Evolutionary conservation across 768 basidiomycete species (phyloP), one percentile per base, ranked within the genome.

Genomic region (Pisolithus tinctorius): DNA sequence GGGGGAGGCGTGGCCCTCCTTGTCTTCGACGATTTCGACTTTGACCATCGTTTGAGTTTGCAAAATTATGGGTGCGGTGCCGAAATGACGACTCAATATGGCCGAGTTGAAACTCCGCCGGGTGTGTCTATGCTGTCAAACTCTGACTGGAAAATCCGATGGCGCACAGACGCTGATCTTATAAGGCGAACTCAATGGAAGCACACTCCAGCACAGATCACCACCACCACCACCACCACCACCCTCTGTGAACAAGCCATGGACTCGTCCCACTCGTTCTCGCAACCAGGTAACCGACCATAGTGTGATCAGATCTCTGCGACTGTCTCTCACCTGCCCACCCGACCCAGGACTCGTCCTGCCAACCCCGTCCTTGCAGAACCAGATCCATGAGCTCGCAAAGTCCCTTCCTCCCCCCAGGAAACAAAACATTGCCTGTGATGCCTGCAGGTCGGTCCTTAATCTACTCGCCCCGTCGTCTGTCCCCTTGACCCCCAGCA

Each of bases 341-440:
- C 36, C 40, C 30, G 25, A 27, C 56, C 42, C 63, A 84, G 84
- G 77, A 58, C 78, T 85, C 58, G 71, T 76, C 48, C 74, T 87
- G 47, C 79, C 86, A 20, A 80, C 77, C 7, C 80, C 78, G 53
- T 76, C 82, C 42, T 77, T 87, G 60, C 88, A 90, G 73, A 87
- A 82, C 60, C 86, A 89, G 68, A 85, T 88, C 49, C 85, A 88
- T 61, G 87, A 90, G 61, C 78, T 87, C 36, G 84, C 85, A 48
- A 87, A 86, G 72, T 79, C 83, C 1, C 77, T 88, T 0, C 86
- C 89, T 1, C 86, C 88, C n/a, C 87, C 89, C 6, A 74, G 92
- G 51, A 92, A 91, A 66, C 92, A 93, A 71, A 94, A 94, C 64
- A 88, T 90, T 20, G 92, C 93, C 26, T 94, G 92, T 69, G 92